phyloP scores from a whole-genome alignment of 164 flowering plant species.

The Houttuynia cordata region DNA sequence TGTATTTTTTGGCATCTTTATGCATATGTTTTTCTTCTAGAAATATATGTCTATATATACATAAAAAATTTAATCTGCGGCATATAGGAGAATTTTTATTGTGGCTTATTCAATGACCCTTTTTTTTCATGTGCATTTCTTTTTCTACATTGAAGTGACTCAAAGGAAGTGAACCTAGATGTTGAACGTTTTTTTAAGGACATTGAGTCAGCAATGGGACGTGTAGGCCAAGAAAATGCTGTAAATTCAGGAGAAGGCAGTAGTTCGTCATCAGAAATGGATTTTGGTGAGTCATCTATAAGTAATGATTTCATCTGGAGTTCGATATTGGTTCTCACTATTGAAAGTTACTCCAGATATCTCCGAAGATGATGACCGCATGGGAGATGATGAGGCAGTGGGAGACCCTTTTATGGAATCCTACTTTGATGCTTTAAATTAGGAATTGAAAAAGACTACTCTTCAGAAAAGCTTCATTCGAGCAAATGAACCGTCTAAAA shows the following conservation, averaged over 20 bases:
- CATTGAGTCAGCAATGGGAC: slow-evolving; percentile 49
- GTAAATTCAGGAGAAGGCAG: slow-evolving; percentile 32
- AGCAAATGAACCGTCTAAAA: slow-evolving; percentile 38
- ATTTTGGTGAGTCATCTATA: slow-evolving; percentile 41
- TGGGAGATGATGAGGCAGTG: slow-evolving; percentile 26
- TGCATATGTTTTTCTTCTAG: no score
- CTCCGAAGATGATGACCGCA: slow-evolving; percentile 43
- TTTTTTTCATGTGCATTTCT: slow-evolving; percentile 1
- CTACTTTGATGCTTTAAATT: slow-evolving; percentile 56
- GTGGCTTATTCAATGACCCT: no score
- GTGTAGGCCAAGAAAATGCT: slow-evolving; percentile 13
- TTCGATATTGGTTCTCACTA: background rate
- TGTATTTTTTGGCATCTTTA: background rate
- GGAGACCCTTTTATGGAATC: slow-evolving; percentile 53
- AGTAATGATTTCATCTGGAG: no score
- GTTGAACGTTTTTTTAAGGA: slow-evolving; percentile 70
- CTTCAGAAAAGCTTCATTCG: slow-evolving; percentile 61
- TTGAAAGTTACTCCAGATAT: slow-evolving; percentile 33
- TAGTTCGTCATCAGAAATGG: slow-evolving; percentile 57
- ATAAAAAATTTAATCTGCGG: no score
- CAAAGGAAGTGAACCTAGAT: slow-evolving; percentile 51
- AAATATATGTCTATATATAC: no score
- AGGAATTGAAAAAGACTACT: slow-evolving; percentile 52
- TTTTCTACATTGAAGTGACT: slow-evolving; percentile 24
- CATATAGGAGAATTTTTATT: no score